Conservation (phyloP, 129 eudicot species). For the Centella asiatica region DNA sequence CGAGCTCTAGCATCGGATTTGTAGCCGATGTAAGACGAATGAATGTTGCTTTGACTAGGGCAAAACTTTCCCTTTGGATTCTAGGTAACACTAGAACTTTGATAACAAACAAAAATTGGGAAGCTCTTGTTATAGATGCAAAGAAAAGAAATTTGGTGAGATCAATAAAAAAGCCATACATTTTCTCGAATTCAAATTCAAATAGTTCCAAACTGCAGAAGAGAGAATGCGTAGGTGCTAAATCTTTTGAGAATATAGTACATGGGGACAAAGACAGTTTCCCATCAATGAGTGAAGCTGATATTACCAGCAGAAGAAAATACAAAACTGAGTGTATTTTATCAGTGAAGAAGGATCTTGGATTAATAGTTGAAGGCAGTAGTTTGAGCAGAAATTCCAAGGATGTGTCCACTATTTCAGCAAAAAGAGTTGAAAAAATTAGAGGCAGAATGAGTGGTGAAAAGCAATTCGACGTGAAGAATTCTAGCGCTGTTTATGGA, state of each 20-base stretch:
- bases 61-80: constrained; percentile 83
- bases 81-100: constrained; percentile 83
- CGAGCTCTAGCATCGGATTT: constrained; percentile 56
- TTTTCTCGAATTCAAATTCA: constrained; percentile 23
- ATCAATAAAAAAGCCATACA: constrained; percentile 53
- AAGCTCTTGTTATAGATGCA: constrained; percentile 77
- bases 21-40: constrained; percentile 97
- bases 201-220: constrained; percentile 27
- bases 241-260: neutral
- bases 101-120: constrained; percentile 71
- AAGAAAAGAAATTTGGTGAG: constrained; percentile 57
- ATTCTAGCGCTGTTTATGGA: constrained; percentile 11
- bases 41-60: constrained; percentile 98
- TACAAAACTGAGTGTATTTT: constrained; percentile 19
- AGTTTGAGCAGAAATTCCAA: constrained; percentile 13
- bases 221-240: constrained; percentile 27
- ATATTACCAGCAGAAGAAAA: constrained; percentile 24
- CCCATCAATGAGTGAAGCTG: constrained; percentile 16
- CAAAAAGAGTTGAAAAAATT: constrained; percentile 16
- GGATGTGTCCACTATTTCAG: constrained; percentile 15
- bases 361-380: constrained; percentile 17
- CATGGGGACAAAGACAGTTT: constrained; percentile 7
- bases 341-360: constrained; percentile 23
- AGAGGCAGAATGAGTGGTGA: constrained; percentile 12
- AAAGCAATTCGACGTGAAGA: constrained; percentile 18